Conservation (phyloP, 108 stramenopile genomes). For the Licmophora abbreviata region DNA sequence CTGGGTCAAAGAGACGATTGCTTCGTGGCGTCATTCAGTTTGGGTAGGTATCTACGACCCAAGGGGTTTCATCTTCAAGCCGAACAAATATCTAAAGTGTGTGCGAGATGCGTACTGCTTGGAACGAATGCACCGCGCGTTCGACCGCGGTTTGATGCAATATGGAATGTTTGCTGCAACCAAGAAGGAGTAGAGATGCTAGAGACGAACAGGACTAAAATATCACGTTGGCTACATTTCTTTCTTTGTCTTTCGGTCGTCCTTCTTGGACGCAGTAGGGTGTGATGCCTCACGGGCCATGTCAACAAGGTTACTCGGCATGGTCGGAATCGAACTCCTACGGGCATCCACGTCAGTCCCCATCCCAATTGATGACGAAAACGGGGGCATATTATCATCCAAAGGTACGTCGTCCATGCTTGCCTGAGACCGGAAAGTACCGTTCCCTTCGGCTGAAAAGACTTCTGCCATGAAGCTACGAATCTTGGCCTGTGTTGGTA, state of each 20-base stretch:
- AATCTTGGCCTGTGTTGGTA: no score
- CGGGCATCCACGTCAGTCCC: constrained; percentile 6
- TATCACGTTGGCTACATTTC: background rate
- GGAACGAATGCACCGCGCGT: constrained; percentile 94
- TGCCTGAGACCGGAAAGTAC: background rate
- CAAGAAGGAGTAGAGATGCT: constrained; percentile 37
- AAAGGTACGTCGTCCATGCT: constrained; percentile 4
- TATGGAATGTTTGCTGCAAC: constrained; percentile 93
- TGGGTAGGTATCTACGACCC: constrained; percentile 92
- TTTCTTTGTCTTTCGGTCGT: background rate
- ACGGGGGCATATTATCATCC: background rate
- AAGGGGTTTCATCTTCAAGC: constrained; percentile 88
- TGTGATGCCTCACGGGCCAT: constrained; percentile 34
- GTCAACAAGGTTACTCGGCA: constrained; percentile 34
- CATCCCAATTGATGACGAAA: background rate
- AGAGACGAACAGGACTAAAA: background rate
- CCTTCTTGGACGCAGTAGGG: background rate
- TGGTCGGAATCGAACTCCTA: constrained; percentile 23
- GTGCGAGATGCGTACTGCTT: constrained; percentile 89
- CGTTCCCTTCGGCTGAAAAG: constrained; percentile 8
- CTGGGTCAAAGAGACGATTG: constrained; percentile 86
- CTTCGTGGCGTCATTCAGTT: constrained; percentile 91
- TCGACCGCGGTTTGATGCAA: constrained; percentile 92
- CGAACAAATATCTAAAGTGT: constrained; percentile 77
- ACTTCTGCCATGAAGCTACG: constrained; percentile 21